These are phyloP conservation scores for Tylopilus felleus DNA, from an alignment of 768 basidiomycete species.

Conservation along the genomic window DNA sequence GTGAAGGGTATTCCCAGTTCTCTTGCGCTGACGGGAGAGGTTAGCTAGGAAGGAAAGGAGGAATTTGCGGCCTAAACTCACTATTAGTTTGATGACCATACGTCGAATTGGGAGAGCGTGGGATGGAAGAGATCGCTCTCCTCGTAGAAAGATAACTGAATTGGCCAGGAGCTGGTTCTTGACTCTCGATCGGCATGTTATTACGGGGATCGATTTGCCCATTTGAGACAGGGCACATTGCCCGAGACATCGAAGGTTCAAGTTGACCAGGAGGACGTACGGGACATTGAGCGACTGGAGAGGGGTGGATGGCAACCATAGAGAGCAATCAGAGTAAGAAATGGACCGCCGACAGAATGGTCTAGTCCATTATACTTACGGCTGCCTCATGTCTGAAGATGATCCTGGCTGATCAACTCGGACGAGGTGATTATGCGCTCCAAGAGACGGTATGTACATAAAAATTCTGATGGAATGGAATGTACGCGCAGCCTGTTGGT, in stretches of 20 bases:
- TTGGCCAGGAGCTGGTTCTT: constrained; percentile 1
- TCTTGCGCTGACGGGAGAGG: constrained; percentile 1
- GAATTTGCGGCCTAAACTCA: background rate
- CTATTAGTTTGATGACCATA: constrained; percentile 12
- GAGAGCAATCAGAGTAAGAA: background rate
- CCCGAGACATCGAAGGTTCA: background rate
- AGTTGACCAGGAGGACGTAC: background rate
- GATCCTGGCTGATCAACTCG: background rate
- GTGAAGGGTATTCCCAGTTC: constrained; percentile 13
- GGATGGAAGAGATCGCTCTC: constrained; percentile 5
- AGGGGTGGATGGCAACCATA: background rate
- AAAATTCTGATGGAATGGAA: background rate
- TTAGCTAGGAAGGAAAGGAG: background rate
- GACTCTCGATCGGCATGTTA: constrained; percentile 13
- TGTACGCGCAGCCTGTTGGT: too few species aligned
- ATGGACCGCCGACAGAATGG: too few species aligned
- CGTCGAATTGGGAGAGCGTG: constrained; percentile 6
- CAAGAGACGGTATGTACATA: background rate
- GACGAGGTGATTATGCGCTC: background rate
- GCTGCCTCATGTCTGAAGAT: background rate
- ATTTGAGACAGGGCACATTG: constrained; percentile 5
- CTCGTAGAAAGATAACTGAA: background rate
- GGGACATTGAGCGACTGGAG: background rate
- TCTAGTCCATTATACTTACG: background rate
- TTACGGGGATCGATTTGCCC: constrained; percentile 3